Evolutionary conservation across 2,329 filamentous ascomycete species (phyloP), one percentile per base, ranked within the genome.

Genomic region (Pseudogymnoascus sp.): DNA sequence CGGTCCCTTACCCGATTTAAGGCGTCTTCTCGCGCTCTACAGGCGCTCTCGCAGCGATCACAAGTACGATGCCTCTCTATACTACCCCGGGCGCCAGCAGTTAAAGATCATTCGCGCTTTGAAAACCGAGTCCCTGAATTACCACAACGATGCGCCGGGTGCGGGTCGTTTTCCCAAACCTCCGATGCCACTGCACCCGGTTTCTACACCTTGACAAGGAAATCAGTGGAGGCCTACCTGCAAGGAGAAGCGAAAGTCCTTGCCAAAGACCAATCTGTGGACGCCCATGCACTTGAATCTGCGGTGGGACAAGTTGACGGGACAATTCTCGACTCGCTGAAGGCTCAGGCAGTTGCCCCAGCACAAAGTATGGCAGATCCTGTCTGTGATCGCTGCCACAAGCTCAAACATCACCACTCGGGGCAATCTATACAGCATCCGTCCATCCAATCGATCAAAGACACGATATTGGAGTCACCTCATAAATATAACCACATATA

Each of bases 401-500:
- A 86, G 35, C 80, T 99, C 25, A 75, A 88, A 21, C 87, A 97
- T 74, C 88, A 97, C 72, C 84, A 85, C 64, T 79, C 81, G 14
- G 90, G 88, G 6, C 77, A 83, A 14, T 82, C 90, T 5, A 93
- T 96, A 68, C 82, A 84, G 62, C 91, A 96, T 71, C 95, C 95
- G 0, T 88, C 88, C 0, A 82, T 97, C 66, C 83, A 91, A 45
- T 87, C 90, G 2, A 86, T 99, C 61, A 86, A 87, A 67, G 88
- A 91, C 66, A 96, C 92, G 14, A 89, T 99, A 61, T 83, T 88
- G 61, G 91, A 96, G 74, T 96, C 93, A 1, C 93, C 93, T 0
- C 88, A 96, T 76, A 90, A 90, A 72, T 85, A 90, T 72, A 97
- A 99, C 71, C 91, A 97, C 75, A 88, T 99, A 65, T 99, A 97